phyloP scores from a whole-genome alignment of 1,284 basidiomycete genomes.

The Cutaneotrichosporon curvatum region DNA sequence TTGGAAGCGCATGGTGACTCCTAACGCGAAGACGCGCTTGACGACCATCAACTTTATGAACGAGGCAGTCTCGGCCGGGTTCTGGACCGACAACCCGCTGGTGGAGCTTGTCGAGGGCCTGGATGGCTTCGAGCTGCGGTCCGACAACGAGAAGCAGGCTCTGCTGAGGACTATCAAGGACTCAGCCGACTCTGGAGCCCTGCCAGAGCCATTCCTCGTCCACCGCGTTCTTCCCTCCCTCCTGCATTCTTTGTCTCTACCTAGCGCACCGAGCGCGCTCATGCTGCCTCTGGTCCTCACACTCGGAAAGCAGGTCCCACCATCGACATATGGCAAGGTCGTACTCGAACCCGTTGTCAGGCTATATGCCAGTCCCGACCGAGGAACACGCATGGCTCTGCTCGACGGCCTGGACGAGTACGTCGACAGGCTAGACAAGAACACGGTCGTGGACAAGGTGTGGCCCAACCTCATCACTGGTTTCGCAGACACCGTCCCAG shows the following conservation, averaged over 20 bases:
- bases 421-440: conserved; percentile 77
- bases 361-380: conserved; percentile 78
- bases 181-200: conserved; percentile 55
- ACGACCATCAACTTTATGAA: conserved; percentile 71
- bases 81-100: conserved; percentile 77
- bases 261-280: conserved; percentile 67
- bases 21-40: conserved; percentile 72
- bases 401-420: conserved; percentile 80
- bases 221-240: conserved; percentile 83
- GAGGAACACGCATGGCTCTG: conserved; percentile 87
- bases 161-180: conserved; percentile 79
- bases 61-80: conserved; percentile 64
- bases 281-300: conserved; percentile 77
- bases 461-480: conserved; percentile 95
- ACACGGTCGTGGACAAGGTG: conserved; percentile 74
- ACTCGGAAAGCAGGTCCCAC: conserved; percentile 64
- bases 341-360: conserved; percentile 74
- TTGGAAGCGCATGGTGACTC: conserved; percentile 82
- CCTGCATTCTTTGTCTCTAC: conserved; percentile 73
- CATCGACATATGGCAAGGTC: conserved; percentile 62
- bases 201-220: conserved; percentile 81
- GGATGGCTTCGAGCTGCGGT: conserved; percentile 77
- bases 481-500: conserved; percentile 85
- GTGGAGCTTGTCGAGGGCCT: conserved; percentile 78
- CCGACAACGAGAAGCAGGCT: conserved; percentile 69